Conservation (phyloP, 352 stramenopile species). For the Globisporangium alternatum region DNA sequence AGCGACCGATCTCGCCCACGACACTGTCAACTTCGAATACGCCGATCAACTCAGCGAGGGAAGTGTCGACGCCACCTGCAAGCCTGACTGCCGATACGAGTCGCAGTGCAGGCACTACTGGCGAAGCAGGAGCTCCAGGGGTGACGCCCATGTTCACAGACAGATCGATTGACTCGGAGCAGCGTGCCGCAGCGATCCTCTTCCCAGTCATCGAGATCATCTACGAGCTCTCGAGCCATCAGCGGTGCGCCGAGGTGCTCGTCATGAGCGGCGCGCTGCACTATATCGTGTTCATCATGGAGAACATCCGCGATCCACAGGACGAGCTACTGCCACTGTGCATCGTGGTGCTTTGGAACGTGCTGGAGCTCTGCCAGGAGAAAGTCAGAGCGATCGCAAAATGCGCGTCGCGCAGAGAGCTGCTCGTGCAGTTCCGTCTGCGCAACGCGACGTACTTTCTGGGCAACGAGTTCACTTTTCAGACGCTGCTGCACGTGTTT, state of each 20-base stretch:
- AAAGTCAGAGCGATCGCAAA: conserved; percentile 39
- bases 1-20: conserved; percentile 4
- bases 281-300: conserved; percentile 66
- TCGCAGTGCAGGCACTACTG: not conserved
- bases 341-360: conserved; percentile 73
- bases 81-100: not conserved
- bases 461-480: conserved; percentile 51
- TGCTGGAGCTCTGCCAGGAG: conserved; percentile 61
- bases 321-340: conserved; percentile 73
- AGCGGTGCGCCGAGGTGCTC: conserved; percentile 63
- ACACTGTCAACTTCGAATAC: conserved; percentile 13
- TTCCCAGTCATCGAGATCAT: conserved; percentile 67
- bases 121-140: not conserved
- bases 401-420: conserved; percentile 47
- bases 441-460: conserved; percentile 67
- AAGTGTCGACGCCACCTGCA: not conserved
- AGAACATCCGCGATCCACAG: conserved; percentile 44
- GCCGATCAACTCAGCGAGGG: conserved; percentile 9
- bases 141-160: not conserved
- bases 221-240: conserved; percentile 62
- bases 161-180: not conserved
- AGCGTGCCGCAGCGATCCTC: conserved; percentile 31
- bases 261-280: conserved; percentile 61
- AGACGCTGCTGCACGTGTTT: conserved; percentile 53
- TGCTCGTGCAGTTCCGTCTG: conserved; percentile 58